phyloP scores from a whole-genome alignment of 371 early-diverging fungal genomes.

The Choanephora cucurbitarum region DNA sequence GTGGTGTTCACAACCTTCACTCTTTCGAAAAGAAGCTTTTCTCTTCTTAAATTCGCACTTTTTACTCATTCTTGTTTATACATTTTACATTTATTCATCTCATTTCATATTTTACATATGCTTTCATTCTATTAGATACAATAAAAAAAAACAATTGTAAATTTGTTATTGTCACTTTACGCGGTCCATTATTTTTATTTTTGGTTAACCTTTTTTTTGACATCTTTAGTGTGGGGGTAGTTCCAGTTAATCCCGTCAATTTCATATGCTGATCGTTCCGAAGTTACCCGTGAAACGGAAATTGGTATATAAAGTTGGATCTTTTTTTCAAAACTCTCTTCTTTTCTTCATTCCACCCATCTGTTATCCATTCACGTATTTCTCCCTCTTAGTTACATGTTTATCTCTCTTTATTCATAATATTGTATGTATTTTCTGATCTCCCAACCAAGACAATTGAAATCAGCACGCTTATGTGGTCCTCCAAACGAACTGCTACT shows the following conservation, averaged over 20 bases:
- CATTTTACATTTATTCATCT: slow-evolving; percentile 1
- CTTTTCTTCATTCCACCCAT: neutral
- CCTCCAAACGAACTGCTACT: neutral
- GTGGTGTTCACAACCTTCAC: slow-evolving; percentile 94
- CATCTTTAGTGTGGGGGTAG: neutral
- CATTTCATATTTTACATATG: neutral
- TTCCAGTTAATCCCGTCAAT: neutral
- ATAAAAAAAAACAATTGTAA: neutral
- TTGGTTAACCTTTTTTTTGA: no score
- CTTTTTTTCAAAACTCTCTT: neutral
- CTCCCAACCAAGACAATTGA: no score
- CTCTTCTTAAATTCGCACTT: slow-evolving; percentile 36
- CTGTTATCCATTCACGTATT: no score
- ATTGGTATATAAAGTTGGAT: neutral
- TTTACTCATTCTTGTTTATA: neutral
- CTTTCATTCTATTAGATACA: neutral
- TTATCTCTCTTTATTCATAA: no score
- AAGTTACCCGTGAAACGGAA: slow-evolving; percentile 9
- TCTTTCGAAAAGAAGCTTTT: slow-evolving; percentile 88
- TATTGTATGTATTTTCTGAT: no score
- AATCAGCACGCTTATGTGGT: no score
- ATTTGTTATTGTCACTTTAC: no score
- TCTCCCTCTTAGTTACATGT: no score
- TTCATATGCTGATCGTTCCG: slow-evolving; percentile 14
- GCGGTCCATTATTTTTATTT: no score